A percentile compares a stretch with the other conserved stretches of the same genome.
These are phyloP conservation scores for Termitomyces eurrhizus DNA, from an alignment of 768 basidiomycete species.

Conservation along the genomic window DNA sequence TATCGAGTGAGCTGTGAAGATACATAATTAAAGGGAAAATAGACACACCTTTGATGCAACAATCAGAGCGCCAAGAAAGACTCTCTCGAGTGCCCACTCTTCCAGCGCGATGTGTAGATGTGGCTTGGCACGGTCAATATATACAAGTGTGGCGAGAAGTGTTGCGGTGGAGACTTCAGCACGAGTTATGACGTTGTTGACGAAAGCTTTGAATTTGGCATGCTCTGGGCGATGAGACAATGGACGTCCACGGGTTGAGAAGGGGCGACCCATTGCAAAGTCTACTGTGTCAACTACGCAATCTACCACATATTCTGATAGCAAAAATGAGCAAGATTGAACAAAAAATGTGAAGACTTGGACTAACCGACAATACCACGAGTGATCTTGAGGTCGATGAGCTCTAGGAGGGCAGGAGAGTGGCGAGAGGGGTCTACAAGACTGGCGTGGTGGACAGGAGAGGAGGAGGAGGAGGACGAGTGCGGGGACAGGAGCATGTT, in stretches of 20 bases:
- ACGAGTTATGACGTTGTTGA: slow-evolving; percentile 60
- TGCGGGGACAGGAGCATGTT: slow-evolving; percentile 18
- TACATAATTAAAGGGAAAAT: not conserved
- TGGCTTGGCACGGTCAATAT: slow-evolving; percentile 72
- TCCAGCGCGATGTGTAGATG: slow-evolving; percentile 79
- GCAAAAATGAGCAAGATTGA: slow-evolving; percentile 4
- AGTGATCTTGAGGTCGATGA: slow-evolving; percentile 62
- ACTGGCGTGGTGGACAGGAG: slow-evolving; percentile 38
- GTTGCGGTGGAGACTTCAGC: slow-evolving; percentile 72
- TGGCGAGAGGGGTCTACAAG: slow-evolving; percentile 65
- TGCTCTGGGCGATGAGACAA: slow-evolving; percentile 46
- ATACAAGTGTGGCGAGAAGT: slow-evolving; percentile 67
- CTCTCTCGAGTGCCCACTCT: slow-evolving; percentile 85
- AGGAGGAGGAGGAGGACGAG: slow-evolving; percentile 26
- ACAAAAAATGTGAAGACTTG: not conserved
- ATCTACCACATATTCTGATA: slow-evolving; percentile 66
- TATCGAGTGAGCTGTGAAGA: slow-evolving; percentile 10
- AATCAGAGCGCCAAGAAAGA: slow-evolving; percentile 89
- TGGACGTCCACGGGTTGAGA: slow-evolving; percentile 48
- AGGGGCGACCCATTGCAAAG: slow-evolving; percentile 66
- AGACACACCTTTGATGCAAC: slow-evolving; percentile 71
- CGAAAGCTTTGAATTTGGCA: slow-evolving; percentile 60
- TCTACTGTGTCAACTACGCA: slow-evolving; percentile 69
- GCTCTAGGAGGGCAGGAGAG: slow-evolving; percentile 62
- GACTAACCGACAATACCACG: slow-evolving; percentile 61